Percentiles rank a stretch among this genome's conserved stretches.
These are phyloP conservation scores for Hydrangea macrophylla DNA, from an alignment of 148 eudicot genomes.

Conservation along the genomic window DNA sequence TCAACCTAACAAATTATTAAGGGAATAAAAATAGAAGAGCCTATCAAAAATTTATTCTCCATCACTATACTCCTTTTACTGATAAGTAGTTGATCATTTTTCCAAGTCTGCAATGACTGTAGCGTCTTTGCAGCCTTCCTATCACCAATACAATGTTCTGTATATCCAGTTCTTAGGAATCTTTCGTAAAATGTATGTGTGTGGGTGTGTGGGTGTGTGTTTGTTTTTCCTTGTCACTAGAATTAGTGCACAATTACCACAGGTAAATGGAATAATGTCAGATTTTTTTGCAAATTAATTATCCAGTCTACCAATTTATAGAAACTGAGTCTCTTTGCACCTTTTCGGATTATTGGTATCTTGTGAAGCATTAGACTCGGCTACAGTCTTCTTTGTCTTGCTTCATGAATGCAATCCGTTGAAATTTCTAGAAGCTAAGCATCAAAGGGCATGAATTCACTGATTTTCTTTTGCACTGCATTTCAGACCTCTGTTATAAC, in stretches of 20 bases:
- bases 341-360: neutral
- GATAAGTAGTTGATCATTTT: neutral
- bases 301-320: neutral
- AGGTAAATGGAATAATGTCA: neutral
- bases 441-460: neutral
- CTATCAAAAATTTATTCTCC: neutral
- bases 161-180: neutral
- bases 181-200: too few species aligned
- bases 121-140: neutral
- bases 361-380: neutral
- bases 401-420: neutral
- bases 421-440: neutral
- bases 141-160: neutral
- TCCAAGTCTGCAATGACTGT: neutral
- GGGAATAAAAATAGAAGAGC: too few species aligned
- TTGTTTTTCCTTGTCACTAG: neutral
- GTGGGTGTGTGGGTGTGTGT: too few species aligned
- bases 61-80: too few species aligned
- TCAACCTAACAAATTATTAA: too few species aligned
- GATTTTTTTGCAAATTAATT: neutral
- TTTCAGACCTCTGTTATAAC: constrained; percentile 76
- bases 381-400: constrained; percentile 8
- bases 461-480: neutral
- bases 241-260: neutral
- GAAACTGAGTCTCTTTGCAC: neutral